Conservation (phyloP, 2,329 filamentous ascomycete genomes). For the Fonsecaea erecta region DNA sequence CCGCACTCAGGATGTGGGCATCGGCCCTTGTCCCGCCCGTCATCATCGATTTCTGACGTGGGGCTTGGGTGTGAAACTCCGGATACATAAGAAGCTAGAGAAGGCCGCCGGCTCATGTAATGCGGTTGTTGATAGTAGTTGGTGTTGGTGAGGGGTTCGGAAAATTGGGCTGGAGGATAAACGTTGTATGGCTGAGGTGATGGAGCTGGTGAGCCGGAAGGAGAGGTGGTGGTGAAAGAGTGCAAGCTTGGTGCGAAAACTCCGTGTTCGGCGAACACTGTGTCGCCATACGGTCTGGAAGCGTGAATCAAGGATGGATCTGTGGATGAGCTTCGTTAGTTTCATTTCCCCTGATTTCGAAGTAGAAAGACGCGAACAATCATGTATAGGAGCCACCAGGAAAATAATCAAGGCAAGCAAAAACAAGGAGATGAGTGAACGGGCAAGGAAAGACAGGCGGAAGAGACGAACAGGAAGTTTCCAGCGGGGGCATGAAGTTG, state of each 20-base stretch:
- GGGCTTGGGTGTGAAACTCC: conserved; percentile 64
- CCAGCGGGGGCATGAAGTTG: conserved; percentile 58
- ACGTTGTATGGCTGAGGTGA: conserved; percentile 39
- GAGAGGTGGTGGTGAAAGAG: conserved; percentile 38
- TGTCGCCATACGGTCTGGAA: conserved; percentile 25
- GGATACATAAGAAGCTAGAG: conserved; percentile 72
- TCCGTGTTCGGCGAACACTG: conserved; percentile 21
- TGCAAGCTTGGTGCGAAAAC: conserved; percentile 43
- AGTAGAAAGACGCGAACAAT: not conserved
- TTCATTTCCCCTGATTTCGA: not conserved
- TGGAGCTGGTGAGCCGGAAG: conserved; percentile 43
- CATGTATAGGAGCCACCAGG: not conserved
- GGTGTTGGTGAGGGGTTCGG: conserved; percentile 32
- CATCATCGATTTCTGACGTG: conserved; percentile 64
- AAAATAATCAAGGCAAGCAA: not conserved
- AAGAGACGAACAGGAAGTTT: conserved; percentile 59
- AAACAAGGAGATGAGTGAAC: conserved; percentile 30
- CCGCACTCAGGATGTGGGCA: conserved; percentile 86
- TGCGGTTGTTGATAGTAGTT: conserved; percentile 39
- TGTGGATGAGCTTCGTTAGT: conserved; percentile 26
- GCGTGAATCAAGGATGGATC: conserved; percentile 35
- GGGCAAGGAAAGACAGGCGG: conserved; percentile 32
- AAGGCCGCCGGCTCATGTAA: conserved; percentile 45
- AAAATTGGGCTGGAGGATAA: conserved; percentile 40
- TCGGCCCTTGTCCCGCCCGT: conserved; percentile 66